phyloP scores from a whole-genome alignment of 306 rosid genomes.

The Benincasa hispida region DNA sequence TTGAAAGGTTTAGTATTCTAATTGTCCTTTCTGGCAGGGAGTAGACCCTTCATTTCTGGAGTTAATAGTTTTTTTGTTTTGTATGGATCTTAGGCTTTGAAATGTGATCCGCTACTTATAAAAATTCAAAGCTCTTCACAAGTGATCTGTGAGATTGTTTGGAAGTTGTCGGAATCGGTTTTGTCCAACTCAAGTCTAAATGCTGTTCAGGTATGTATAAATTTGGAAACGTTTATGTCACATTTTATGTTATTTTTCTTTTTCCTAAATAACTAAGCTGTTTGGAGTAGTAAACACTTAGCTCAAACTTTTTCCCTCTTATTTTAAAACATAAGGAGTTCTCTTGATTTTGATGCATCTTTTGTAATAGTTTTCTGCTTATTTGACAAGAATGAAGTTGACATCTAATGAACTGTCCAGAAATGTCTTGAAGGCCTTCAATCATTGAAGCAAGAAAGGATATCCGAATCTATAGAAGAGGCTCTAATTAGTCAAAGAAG shows the following conservation, averaged over 20 bases:
- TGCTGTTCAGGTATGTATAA: slow-evolving; percentile 53
- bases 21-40: neutral
- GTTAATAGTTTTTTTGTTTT: slow-evolving; percentile 6
- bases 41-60: neutral
- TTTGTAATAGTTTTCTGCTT: neutral
- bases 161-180: slow-evolving; percentile 34
- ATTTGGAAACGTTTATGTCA: slow-evolving; percentile 2
- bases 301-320: neutral
- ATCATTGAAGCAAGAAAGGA: slow-evolving; percentile 47
- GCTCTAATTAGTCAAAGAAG: slow-evolving; percentile 44
- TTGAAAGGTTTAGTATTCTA: neutral
- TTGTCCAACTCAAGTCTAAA: slow-evolving; percentile 33
- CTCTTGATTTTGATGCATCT: slow-evolving; percentile 3
- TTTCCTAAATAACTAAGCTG: neutral
- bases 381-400: slow-evolving; percentile 5
- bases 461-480: slow-evolving; percentile 50
- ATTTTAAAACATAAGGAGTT: neutral
- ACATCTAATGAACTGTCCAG: slow-evolving; percentile 34
- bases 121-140: slow-evolving; percentile 41
- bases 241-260: neutral
- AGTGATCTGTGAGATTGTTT: slow-evolving; percentile 36
- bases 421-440: slow-evolving; percentile 51
- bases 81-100: slow-evolving; percentile 43
- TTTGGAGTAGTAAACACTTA: neutral
- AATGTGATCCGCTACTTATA: slow-evolving; percentile 48